phyloP scores from a whole-genome alignment of 2,329 filamentous ascomycete genomes.

The Uncinocarpus reesii region DNA sequence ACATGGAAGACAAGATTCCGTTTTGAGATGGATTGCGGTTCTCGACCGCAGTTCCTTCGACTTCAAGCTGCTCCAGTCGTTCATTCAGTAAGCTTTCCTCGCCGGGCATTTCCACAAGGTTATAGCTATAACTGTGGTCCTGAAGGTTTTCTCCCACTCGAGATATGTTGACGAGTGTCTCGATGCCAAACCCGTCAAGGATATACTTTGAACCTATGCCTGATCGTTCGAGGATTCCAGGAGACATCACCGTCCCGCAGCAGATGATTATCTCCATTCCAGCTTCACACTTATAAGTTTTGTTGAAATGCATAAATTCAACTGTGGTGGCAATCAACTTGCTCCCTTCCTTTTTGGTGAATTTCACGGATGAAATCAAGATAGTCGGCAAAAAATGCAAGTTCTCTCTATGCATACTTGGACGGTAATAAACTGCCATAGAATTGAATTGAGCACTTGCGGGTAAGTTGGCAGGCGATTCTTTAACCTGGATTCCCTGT shows the following conservation, averaged over 20 bases:
- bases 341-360: neutral
- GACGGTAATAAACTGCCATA: slow-evolving; percentile 13
- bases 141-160: slow-evolving; percentile 45
- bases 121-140: slow-evolving; percentile 30
- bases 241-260: slow-evolving; percentile 49
- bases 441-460: slow-evolving; percentile 10
- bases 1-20: neutral
- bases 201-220: slow-evolving; percentile 46
- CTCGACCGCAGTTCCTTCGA: neutral
- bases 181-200: slow-evolving; percentile 35
- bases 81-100: neutral
- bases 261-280: slow-evolving; percentile 48
- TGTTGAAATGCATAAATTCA: slow-evolving; percentile 34
- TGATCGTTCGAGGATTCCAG: slow-evolving; percentile 50
- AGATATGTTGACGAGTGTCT: slow-evolving; percentile 35
- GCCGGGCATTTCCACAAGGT: neutral
- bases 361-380: slow-evolving; percentile 2
- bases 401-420: neutral
- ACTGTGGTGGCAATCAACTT: slow-evolving; percentile 33
- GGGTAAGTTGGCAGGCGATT: neutral
- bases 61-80: neutral
- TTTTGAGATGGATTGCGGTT: neutral
- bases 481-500: neutral
- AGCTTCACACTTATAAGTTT: slow-evolving; percentile 25
- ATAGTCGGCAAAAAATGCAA: slow-evolving; percentile 1